Evolutionary conservation across 805 yeast species (phyloP), one percentile per base, ranked within the genome.

Genomic region (Metschnikowia continentalis): DNA sequence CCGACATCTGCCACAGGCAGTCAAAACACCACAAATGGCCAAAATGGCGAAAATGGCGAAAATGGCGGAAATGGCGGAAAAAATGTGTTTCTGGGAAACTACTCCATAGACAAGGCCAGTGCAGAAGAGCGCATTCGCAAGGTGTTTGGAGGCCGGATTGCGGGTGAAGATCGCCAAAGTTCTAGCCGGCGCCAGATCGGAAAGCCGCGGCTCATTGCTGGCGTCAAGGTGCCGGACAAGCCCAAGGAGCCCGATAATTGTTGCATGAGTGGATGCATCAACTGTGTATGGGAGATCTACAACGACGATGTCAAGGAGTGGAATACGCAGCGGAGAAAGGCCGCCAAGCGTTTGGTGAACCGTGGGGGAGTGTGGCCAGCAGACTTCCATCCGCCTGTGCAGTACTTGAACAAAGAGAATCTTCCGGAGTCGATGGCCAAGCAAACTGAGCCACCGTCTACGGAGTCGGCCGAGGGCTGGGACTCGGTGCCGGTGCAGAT

Each of bases 241-340:
- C 98, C 99, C 0, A 73, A 70, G 4, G 96, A 89, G 59, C 98
- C 98, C 1, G 96, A 91, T 59, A 90, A 92, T 66, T 92, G 99
- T 67, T 92, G 99, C 68, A 90, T 90, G 96, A 84, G 94, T 51
- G 99, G 99, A 1, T 92, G 99, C 67, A 83, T 89, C 32, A 90
- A 92, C 68, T 92, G 99, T 67, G 98, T 92, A 1, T 94, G 98
- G 98, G 97, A 91, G 60, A 71, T 88, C 49, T 92, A 82, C 65
- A 84, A 86, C 57, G 97, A 92, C 48, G 98, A 94, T 64, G 61
- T 91, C 46, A 84, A 82, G 55, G 89, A 89, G 33, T 94, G 97
- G 96, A 81, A 83, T 60, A 63, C 55, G 1, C 68, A 74, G 61
- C 72, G 96, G 17, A 69, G 68, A 36, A 65, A 74, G 50, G 97